phyloP scores from a whole-genome alignment of 306 rosid species.

The Adenanthera pavonina region DNA sequence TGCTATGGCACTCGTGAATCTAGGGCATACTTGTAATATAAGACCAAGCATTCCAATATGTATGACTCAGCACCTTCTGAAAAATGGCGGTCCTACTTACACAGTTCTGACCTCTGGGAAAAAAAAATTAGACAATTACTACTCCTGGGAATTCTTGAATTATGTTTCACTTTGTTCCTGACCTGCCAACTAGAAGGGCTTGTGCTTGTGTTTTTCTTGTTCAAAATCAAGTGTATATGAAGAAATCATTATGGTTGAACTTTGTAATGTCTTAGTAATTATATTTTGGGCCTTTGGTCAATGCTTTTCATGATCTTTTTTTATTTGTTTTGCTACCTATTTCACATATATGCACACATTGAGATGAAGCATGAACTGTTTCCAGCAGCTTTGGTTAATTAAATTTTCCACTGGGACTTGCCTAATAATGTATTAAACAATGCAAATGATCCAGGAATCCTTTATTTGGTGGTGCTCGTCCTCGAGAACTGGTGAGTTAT shows the following conservation, averaged over 20 bases:
- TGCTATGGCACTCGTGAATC: neutral
- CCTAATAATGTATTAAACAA: constrained; percentile 33
- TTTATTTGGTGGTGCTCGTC: constrained; percentile 97
- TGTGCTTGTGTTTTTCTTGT: constrained; percentile 20
- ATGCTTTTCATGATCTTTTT: neutral
- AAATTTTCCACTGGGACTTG: constrained; percentile 11
- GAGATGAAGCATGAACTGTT: constrained; percentile 13
- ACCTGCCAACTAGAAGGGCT: constrained; percentile 1
- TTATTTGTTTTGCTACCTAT: neutral
- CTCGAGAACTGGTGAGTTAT: constrained; percentile 83
- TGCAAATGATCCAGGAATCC: constrained; percentile 70
- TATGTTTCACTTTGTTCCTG: too few relatives aligned
- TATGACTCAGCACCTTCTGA: too few relatives aligned
- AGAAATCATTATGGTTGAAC: constrained; percentile 20
- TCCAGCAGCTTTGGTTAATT: constrained; percentile 30
- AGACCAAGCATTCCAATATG: too few relatives aligned
- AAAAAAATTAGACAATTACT: too few relatives aligned
- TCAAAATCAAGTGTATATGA: constrained; percentile 20
- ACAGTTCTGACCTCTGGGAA: too few relatives aligned
- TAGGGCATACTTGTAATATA: neutral
- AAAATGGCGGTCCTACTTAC: too few relatives aligned
- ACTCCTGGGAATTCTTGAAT: too few relatives aligned
- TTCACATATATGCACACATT: neutral
- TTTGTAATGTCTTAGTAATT: constrained; percentile 21
- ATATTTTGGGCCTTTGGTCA: neutral